Percentiles rank a stretch among this genome's conserved stretches.
These are phyloP conservation scores for Leishmania turanica DNA, from an alignment of 208 protist genomes.

Conservation along the genomic window DNA sequence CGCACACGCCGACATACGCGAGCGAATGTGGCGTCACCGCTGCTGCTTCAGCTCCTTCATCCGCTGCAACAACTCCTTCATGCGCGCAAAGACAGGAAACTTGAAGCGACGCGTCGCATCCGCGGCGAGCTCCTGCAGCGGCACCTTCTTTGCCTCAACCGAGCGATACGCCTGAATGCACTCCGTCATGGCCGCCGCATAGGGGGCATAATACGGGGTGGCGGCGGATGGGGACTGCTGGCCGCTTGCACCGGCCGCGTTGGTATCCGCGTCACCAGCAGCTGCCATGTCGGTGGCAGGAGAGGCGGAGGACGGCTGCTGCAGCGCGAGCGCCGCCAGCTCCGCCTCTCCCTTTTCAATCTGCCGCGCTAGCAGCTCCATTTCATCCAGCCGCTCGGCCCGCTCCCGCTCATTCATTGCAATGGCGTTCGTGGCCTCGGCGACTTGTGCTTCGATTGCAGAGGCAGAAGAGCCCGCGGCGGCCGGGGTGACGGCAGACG, in stretches of 20 bases:
- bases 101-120: constrained; percentile 88
- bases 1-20: neutral
- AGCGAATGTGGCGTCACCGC: neutral
- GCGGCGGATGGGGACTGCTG: neutral
- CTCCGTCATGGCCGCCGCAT: constrained; percentile 60
- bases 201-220: constrained; percentile 19
- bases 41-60: constrained; percentile 84
- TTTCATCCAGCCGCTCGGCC: constrained; percentile 19
- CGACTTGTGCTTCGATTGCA: constrained; percentile 20
- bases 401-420: constrained; percentile 38
- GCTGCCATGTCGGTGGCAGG: neutral
- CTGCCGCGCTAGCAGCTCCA: constrained; percentile 22
- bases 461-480: neutral
- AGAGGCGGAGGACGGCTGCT: neutral
- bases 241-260: neutral
- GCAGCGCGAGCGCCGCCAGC: constrained; percentile 11
- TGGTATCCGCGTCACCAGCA: neutral
- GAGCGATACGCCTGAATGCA: constrained; percentile 75
- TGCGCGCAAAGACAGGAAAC: constrained; percentile 84
- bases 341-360: constrained; percentile 26
- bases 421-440: constrained; percentile 30
- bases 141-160: constrained; percentile 51
- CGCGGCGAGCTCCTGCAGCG: constrained; percentile 75
- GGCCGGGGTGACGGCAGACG: neutral
- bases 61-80: constrained; percentile 78